phyloP scores from a whole-genome alignment of 192 early-diverging fungal genomes.

The Rhizophagus clarus region DNA sequence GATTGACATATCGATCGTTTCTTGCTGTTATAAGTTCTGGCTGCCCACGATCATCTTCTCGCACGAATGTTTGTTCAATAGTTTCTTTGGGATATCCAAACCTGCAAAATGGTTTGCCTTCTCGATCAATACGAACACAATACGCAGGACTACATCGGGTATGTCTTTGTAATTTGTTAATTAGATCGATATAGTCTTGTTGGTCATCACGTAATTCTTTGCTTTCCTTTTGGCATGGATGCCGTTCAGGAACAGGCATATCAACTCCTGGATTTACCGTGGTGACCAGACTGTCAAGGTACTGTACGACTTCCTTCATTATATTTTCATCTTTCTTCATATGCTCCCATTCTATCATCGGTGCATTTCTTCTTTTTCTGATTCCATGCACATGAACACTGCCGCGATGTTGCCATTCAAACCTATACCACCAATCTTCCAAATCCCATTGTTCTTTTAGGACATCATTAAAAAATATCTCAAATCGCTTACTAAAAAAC shows the following conservation, averaged over 20 bases:
- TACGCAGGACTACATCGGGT: background rate
- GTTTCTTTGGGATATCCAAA: background rate
- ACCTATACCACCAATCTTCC: no score
- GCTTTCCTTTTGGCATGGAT: no score
- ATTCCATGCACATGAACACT: no score
- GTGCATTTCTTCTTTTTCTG: background rate
- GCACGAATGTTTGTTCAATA: background rate
- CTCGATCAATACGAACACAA: background rate
- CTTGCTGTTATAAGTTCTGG: background rate
- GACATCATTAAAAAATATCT: conserved; percentile 3
- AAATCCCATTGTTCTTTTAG: no score
- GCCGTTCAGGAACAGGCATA: no score
- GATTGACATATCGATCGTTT: background rate
- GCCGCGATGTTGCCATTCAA: no score
- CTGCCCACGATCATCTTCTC: background rate
- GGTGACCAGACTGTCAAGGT: no score
- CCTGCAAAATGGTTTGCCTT: background rate
- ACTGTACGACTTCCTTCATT: no score
- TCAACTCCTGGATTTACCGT: no score
- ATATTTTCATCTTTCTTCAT: background rate
- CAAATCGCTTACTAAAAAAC: conserved; percentile 1
- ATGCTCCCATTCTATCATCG: background rate
- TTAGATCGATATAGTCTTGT: background rate
- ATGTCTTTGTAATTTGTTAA: background rate
- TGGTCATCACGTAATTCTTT: no score